Base-by-base conservation (phyloP, 2,329 filamentous ascomycete genomes). In the Dothideomycetidae sp. region DNA sequence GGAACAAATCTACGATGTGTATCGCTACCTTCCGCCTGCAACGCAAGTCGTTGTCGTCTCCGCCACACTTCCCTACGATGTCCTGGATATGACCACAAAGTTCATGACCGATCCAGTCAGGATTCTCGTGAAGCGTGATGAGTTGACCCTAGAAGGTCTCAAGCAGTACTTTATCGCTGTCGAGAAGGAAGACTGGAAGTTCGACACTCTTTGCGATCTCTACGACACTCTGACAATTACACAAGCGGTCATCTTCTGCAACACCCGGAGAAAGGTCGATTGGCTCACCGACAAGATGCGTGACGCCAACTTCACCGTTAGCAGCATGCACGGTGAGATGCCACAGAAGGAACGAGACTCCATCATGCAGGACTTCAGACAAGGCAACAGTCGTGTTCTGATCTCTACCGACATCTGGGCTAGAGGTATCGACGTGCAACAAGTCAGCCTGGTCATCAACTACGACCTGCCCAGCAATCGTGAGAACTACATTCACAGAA, bases 281-380 rank as follows among this genome's bases (percentile, higher is more conserved):
- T 98, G 90, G 90, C 67, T 98, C 42, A 96, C 90, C 3, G 90
- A 98, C 65, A 98, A 98, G 71, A 93, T 98, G 83, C 81, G 85
- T 46, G 90, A 94, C 59, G 84, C 85, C 52, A 94, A 98, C 66
- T 98, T 98, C 60, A 98, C 90, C 0, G 90, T 98, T 48, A 92
- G 82, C 51, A 88, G 82, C 51, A 98, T 98, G 90, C 90, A 98
- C 57, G 90, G 90, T 48, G 90, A 98, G 53, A 98, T 98, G 90
- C 85, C 86, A 15, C 90, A 98, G 60, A 90, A 90, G 63, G 86
- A 96, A 62, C 79, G 90, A 51, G 90, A 98, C 64, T 88, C 82
- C 61, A 98, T 98, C 56, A 98, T 98, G 90, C 83, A 93, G 58
- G 90, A 98, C 55, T 98, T 98, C 67, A 74, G 90, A 48, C 86